Percentiles rank a stretch among this genome's conserved stretches.
These are phyloP conservation scores for Austroboletus festivus DNA, from an alignment of 768 basidiomycete genomes.

Conservation along the genomic window DNA sequence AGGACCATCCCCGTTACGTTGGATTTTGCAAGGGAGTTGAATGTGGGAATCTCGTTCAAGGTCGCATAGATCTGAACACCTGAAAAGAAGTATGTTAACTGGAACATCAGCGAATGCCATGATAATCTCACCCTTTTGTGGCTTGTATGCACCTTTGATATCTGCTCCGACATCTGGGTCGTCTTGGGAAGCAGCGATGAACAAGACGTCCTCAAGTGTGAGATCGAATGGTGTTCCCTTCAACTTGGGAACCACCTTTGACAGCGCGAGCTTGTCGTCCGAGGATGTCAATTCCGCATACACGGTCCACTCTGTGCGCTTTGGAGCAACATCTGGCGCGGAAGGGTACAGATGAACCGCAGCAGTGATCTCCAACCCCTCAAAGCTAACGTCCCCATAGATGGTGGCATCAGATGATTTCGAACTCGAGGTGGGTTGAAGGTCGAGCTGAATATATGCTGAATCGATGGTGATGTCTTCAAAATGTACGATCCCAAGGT, in stretches of 20 bases:
- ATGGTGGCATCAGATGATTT: slow-evolving; percentile 1
- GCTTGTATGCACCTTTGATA: background rate
- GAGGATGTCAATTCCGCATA: slow-evolving; percentile 1
- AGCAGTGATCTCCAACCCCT: background rate
- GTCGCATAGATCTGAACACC: slow-evolving; percentile 6
- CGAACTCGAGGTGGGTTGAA: slow-evolving; percentile 1
- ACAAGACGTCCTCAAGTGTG: background rate
- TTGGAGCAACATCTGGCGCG: background rate
- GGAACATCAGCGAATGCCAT: background rate
- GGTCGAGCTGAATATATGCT: slow-evolving; percentile 4
- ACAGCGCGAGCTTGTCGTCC: slow-evolving; percentile 1
- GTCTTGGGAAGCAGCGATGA: slow-evolving; percentile 4
- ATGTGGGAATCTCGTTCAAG: slow-evolving; percentile 1
- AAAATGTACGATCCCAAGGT: slow-evolving; percentile 1
- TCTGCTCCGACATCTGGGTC: background rate
- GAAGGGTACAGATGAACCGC: slow-evolving; percentile 6
- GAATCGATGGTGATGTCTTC: background rate
- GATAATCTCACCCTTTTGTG: background rate
- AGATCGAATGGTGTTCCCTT: slow-evolving; percentile 4
- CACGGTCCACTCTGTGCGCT: slow-evolving; percentile 4
- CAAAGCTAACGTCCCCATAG: slow-evolving; percentile 3
- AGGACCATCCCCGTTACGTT: slow-evolving; percentile 3
- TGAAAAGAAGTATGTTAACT: background rate
- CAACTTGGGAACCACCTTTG: slow-evolving; percentile 2
- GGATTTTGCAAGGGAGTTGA: slow-evolving; percentile 2